Percentiles rank a stretch among this genome's conserved stretches.
phyloP scores from a whole-genome alignment of 441 rosid species.

The Aquilaria agallochum region DNA sequence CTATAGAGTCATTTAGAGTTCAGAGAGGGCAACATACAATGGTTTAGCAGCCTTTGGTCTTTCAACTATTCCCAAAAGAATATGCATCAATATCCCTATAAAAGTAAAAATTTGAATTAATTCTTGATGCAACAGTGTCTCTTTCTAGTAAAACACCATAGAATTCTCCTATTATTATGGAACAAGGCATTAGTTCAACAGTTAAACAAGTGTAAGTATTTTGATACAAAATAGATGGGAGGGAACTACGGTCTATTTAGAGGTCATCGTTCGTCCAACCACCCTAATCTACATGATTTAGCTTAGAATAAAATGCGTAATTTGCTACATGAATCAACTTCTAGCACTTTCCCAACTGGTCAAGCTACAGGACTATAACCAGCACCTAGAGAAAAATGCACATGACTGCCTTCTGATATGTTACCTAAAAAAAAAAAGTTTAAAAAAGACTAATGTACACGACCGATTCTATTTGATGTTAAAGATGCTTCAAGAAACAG shows the following conservation, averaged over 20 bases:
- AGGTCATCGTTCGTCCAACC: background rate
- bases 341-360: constrained; percentile 68
- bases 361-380: constrained; percentile 88
- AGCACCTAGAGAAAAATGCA: constrained; percentile 86
- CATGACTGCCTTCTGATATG: constrained; percentile 34
- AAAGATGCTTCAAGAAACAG: background rate
- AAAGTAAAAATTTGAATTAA: constrained; percentile 64
- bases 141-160: constrained; percentile 89
- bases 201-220: background rate
- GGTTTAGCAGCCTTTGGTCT: constrained; percentile 85
- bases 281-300: background rate
- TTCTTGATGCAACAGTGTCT: constrained; percentile 65
- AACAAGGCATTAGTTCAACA: background rate
- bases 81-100: constrained; percentile 74
- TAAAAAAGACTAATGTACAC: background rate
- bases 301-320: constrained; percentile 24
- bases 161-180: constrained; percentile 60
- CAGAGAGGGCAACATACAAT: constrained; percentile 65
- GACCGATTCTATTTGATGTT: background rate
- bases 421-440: background rate
- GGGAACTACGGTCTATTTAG: background rate
- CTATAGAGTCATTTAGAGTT: constrained; percentile 25
- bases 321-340: constrained; percentile 92
- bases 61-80: constrained; percentile 82
- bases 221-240: background rate